These are phyloP conservation scores for Grigorovia humatica DNA, from an alignment of 805 yeast genomes.

Conservation along the genomic window DNA sequence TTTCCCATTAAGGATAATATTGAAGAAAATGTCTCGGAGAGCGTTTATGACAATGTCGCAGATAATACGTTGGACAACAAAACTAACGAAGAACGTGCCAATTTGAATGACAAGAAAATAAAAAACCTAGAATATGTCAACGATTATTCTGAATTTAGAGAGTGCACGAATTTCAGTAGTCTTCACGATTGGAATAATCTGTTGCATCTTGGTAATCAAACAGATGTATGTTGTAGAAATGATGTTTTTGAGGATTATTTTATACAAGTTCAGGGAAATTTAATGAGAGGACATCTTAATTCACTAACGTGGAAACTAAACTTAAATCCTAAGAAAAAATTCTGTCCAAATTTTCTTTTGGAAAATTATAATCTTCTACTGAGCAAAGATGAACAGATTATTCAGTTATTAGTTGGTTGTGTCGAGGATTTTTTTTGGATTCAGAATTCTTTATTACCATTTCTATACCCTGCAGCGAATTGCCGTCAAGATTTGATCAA, in stretches of 20 bases:
- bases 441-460: conserved; percentile 18
- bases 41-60: not conserved
- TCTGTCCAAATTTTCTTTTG: not conserved
- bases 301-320: not conserved
- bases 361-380: conserved; percentile 8
- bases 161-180: not conserved
- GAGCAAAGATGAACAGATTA: conserved; percentile 4
- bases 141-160: not conserved
- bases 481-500: conserved; percentile 8
- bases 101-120: not conserved
- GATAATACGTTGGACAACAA: not conserved
- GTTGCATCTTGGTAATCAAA: not conserved
- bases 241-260: conserved; percentile 1
- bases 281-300: not conserved
- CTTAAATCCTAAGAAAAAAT: not conserved
- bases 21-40: not conserved
- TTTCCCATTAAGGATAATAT: not conserved
- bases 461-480: conserved; percentile 15
- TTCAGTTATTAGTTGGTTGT: not conserved
- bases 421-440: conserved; percentile 8
- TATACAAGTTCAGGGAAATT: not conserved
- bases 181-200: not conserved
- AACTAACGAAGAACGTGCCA: not conserved
- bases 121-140: not conserved
- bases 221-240: conserved; percentile 5